A percentile compares a stretch with the other conserved stretches of the same genome.
Conservation (phyloP, 257 asterid species). For the Forsythia viridissima region DNA sequence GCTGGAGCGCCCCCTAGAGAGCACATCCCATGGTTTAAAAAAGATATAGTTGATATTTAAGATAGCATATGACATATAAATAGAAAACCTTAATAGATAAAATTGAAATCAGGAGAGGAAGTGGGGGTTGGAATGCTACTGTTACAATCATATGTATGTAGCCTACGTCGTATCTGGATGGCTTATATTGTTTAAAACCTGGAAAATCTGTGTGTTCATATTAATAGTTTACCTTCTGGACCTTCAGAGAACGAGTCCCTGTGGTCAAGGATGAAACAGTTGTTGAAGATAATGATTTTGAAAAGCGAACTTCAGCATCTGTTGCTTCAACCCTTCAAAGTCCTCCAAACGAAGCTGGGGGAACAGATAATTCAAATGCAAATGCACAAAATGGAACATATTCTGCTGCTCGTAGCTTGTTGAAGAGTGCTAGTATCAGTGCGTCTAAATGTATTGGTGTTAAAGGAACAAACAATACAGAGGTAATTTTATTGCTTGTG, state of each 20-base stretch:
- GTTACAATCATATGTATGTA: neutral
- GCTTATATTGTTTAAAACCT: neutral
- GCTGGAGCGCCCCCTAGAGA: no score
- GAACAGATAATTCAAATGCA: constrained; percentile 40
- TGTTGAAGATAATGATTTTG: constrained; percentile 45
- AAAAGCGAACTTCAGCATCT: constrained; percentile 62
- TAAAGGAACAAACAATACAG: constrained; percentile 47
- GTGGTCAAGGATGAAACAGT: constrained; percentile 62
- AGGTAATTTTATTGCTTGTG: constrained; percentile 45
- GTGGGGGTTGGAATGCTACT: neutral
- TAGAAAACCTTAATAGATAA: no score
- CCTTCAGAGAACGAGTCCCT: constrained; percentile 84
- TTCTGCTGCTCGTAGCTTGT: constrained; percentile 76
- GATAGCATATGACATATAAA: no score
- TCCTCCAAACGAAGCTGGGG: constrained; percentile 50
- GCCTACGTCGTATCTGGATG: neutral
- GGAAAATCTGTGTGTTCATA: neutral
- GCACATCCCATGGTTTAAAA: no score
- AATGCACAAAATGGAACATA: constrained; percentile 40
- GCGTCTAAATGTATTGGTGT: constrained; percentile 81
- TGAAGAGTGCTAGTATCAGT: constrained; percentile 93
- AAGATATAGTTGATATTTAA: no score
- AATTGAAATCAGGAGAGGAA: no score
- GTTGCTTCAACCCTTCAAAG: constrained; percentile 70
- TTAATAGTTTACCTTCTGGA: constrained; percentile 7